Evolutionary conservation across 2,329 filamentous ascomycete species (phyloP), one percentile per base, ranked within the genome.

Genomic region (Aspergillus vadensis): DNA sequence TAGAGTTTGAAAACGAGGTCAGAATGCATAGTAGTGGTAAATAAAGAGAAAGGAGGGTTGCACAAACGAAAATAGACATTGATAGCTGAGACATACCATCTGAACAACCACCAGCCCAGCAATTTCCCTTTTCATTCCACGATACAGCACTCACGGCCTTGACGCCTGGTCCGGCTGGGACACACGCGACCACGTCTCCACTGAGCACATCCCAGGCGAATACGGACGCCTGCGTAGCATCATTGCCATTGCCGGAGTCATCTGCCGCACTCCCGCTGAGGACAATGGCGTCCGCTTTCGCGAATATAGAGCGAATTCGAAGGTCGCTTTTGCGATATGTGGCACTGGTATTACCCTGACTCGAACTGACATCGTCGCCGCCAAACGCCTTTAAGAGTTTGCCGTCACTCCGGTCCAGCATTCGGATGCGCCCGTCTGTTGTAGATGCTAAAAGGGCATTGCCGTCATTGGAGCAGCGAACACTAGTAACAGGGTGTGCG

Each of bases 161-260:
- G n/a, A 79, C 74, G 6, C 72, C 70, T 21, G 71, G 65, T 4
- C 76, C 78, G 59, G 72, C 74, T 48, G 72, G 67, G 14, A 97
- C 77, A 65, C 81, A 86, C 32, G 89, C 86, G 60, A 86, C 81
- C 54, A 90, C 73, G 57, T 87, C 85, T 1, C 91, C 93, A 5
- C 84, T 89, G 57, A 97, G 74, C 19, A 96, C 79, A 77, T 97
- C 92, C 94, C 94, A 98, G 1, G 87, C 91, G 65, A 79, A 77
- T 4, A 77, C 70, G 55, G 67, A 66, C 4, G 75, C 75, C 44
- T 76, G 67, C 2, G 55, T 59, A 7, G 39, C 44, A 9, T 43
- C 56, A 21, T 62, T 25, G 53, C 25, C 32, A 17, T 39, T 17
- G 19, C 36, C 64, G 1, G 61, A 64, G 51, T 69, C 66, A 21